A percentile compares a stretch with the other conserved stretches of the same genome.
These are phyloP conservation scores for Stephania cephalantha DNA, from an alignment of 164 flowering plant genomes.

Conservation along the genomic window DNA sequence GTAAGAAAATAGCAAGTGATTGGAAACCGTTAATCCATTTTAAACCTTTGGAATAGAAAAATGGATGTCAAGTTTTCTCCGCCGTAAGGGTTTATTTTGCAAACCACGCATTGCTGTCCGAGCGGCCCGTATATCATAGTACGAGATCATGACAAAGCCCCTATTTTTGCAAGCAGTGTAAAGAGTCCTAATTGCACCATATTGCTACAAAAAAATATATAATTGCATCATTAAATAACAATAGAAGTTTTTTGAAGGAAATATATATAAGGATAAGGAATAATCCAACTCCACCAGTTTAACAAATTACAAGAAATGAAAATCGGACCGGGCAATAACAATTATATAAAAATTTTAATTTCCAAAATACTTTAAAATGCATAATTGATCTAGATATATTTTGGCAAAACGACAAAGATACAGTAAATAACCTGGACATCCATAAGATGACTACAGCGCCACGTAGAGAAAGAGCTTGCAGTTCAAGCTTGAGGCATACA, in stretches of 20 bases:
- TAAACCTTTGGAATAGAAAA: slow-evolving; percentile 96
- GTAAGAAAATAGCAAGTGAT: slow-evolving; percentile 2
- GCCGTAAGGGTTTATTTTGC: slow-evolving; percentile 84
- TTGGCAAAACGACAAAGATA: not conserved
- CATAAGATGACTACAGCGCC: not conserved
- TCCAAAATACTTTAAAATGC: not conserved
- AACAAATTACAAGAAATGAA: not conserved
- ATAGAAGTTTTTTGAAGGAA: not conserved
- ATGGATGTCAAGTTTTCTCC: slow-evolving; percentile 98
- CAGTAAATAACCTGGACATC: not conserved
- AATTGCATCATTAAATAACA: not conserved
- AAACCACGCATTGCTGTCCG: slow-evolving; percentile 95
- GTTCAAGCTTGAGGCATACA: not conserved
- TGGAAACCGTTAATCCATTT: not conserved
- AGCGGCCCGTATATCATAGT: slow-evolving; percentile 95
- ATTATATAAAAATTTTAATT: no score
- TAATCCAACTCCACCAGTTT: not conserved
- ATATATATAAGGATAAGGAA: not conserved
- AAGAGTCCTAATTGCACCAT: slow-evolving; percentile 90
- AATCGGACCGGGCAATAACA: not conserved
- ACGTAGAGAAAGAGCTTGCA: not conserved
- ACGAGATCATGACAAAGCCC: slow-evolving; percentile 99
- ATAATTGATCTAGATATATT: not conserved
- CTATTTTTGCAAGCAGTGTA: slow-evolving; percentile 97
- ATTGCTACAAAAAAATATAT: slow-evolving; percentile 55